Evolutionary conservation across 2,329 filamentous ascomycete species (phyloP), one percentile per base, ranked within the genome.

Genomic region (Aspergillus candidus): DNA sequence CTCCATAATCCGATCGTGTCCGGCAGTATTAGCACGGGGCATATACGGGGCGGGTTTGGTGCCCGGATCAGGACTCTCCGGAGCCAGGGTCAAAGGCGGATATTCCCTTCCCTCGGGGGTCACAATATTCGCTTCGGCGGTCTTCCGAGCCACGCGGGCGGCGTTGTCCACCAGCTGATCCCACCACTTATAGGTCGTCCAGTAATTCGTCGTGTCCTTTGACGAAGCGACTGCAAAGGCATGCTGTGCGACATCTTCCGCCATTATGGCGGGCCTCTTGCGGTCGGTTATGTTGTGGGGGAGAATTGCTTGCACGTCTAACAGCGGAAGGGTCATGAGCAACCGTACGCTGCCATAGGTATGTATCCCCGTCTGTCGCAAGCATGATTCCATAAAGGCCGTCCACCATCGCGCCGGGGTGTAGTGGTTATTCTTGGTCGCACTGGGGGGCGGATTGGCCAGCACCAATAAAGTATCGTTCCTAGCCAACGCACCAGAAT

Each of bases 301-400:
- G 6, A 95, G 46, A 1, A 87, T 53, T 1, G 63, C 49, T 6
- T 65, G 56, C 51, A 80, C 80, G 44, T 88, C 83, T 0, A 77
- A 70, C 35, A 82, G 72, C 1, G 78, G 74, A 3, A 82, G 58
- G 82, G 89, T 90, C 32, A 90, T 61, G 1, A 97, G 74, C 72
- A 91, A 83, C 38, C 89, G 81, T 3, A 94, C 82, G 13, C 83
- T 76, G 3, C 91, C 91, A 60, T 88, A 90, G 22, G 73, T 72
- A 55, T 95, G 84, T 54, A 94, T 79, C 0, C 84, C 71, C 0
- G 72, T 65, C 39, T 79, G 73, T 2, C 72, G 69, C 48, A 79
- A 74, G 43, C 86, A 78, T 40, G 76, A 35, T 66, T 70, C 53
- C 83, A 71, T 56, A 40, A 61, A 84, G 70, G 45, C 70, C 65